These are phyloP conservation scores for Aspergillus clavatus DNA, from an alignment of 2,329 filamentous ascomycete genomes.

Conservation along the genomic window DNA sequence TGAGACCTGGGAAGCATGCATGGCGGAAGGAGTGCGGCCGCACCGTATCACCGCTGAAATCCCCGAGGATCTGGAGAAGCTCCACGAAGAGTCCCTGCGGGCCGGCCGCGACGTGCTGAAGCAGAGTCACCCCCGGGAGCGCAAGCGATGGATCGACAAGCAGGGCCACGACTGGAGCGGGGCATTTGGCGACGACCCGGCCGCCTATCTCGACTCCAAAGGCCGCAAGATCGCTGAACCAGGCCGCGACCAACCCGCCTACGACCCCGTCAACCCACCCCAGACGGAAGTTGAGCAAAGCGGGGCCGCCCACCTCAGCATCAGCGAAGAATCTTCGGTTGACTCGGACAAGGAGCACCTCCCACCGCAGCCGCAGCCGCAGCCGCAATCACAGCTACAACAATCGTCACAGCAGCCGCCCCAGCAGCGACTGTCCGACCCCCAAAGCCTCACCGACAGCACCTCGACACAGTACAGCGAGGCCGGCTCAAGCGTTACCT, in stretches of 20 bases:
- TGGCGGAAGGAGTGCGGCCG: constrained; percentile 75
- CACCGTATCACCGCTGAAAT: constrained; percentile 68
- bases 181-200: constrained; percentile 76
- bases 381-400: too few relatives aligned
- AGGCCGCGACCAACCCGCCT: constrained; percentile 48
- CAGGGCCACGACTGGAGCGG: constrained; percentile 82
- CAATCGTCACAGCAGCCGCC: neutral
- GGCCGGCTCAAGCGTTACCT: constrained; percentile 7
- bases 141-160: constrained; percentile 70
- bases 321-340: constrained; percentile 7
- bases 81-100: constrained; percentile 77
- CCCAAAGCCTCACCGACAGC: neutral
- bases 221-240: constrained; percentile 54
- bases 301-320: constrained; percentile 20
- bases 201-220: constrained; percentile 50
- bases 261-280: constrained; percentile 48
- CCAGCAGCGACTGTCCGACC: neutral
- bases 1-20: constrained; percentile 90
- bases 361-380: neutral
- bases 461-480: neutral
- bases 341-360: neutral
- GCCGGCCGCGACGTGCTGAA: constrained; percentile 77
- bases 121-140: constrained; percentile 60
- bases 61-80: constrained; percentile 63
- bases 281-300: constrained; percentile 27